A percentile compares a stretch with the other conserved stretches of the same genome.
phyloP scores from a whole-genome alignment of 2,329 filamentous ascomycete species.

The Sclerotinia minor region DNA sequence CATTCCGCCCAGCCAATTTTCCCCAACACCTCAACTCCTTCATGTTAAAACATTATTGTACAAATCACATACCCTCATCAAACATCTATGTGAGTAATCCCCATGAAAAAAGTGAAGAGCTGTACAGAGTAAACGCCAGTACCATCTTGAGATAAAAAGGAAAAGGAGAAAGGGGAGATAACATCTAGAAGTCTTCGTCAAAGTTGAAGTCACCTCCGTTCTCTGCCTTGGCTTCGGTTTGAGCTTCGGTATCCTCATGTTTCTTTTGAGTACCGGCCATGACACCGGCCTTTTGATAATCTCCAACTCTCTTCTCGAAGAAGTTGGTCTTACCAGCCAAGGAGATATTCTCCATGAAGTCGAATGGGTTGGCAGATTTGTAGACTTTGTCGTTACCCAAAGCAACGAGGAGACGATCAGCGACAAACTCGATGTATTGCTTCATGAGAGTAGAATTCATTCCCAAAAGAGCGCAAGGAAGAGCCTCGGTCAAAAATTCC shows the following conservation, averaged over 20 bases:
- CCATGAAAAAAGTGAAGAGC: conserved; percentile 25
- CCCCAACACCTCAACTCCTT: conserved; percentile 36
- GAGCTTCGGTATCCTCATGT: conserved; percentile 49
- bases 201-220: conserved; percentile 83
- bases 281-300: conserved; percentile 99
- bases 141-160: conserved; percentile 28
- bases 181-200: conserved; percentile 89
- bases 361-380: conserved; percentile 92
- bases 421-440: conserved; percentile 99
- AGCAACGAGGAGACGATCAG: conserved; percentile 87
- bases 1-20: conserved; percentile 25
- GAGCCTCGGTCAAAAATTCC: conserved; percentile 95
- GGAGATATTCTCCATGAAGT: conserved; percentile 99
- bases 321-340: conserved; percentile 99
- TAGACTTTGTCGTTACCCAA: conserved; percentile 95
- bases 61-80: conserved; percentile 29
- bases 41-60: conserved; percentile 14
- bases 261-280: conserved; percentile 89
- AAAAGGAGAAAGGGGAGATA: conserved; percentile 24
- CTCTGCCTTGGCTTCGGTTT: conserved; percentile 54
- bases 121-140: conserved; percentile 29
- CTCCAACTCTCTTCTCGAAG: conserved; percentile 99
- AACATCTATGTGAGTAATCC: conserved; percentile 37
- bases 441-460: conserved; percentile 99
- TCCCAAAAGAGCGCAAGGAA: conserved; percentile 88